phyloP scores from a whole-genome alignment of 73 alveolate species.

The Durusdinium trenchii region DNA sequence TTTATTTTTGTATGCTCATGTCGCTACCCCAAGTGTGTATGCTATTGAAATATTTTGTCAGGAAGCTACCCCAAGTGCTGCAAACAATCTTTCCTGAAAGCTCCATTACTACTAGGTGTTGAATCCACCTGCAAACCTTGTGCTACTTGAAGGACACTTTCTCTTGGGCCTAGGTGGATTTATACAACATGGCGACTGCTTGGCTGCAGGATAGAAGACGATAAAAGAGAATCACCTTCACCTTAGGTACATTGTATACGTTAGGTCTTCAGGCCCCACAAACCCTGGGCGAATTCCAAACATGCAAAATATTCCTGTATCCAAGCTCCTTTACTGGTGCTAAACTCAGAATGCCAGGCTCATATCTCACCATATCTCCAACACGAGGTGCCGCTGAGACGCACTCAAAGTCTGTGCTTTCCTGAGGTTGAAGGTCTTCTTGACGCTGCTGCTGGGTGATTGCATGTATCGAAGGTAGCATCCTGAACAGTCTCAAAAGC shows the following conservation, averaged over 20 bases:
- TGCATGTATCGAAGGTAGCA: constrained; percentile 91
- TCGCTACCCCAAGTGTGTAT: no score
- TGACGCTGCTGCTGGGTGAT: constrained; percentile 41
- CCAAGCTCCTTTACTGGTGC: no score
- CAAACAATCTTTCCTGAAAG: no score
- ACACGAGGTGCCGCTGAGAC: not conserved
- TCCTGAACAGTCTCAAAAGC: not conserved
- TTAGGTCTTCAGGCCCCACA: not conserved
- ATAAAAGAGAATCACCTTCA: not conserved
- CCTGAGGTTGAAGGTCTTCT: constrained; percentile 68
- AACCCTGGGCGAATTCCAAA: not conserved
- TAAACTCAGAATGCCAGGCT: no score
- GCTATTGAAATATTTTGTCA: no score
- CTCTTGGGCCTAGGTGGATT: no score
- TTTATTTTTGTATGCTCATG: no score
- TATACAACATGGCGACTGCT: not conserved
- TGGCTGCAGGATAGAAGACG: not conserved
- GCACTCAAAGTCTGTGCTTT: constrained; percentile 8
- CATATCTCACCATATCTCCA: not conserved
- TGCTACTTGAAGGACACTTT: no score
- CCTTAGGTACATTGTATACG: not conserved
- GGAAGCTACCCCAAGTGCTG: no score
- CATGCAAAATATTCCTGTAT: no score
- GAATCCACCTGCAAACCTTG: no score
- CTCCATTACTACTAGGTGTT: no score